These are phyloP conservation scores for Vicia faba DNA, from an alignment of 306 rosid species.

Conservation along the genomic window DNA sequence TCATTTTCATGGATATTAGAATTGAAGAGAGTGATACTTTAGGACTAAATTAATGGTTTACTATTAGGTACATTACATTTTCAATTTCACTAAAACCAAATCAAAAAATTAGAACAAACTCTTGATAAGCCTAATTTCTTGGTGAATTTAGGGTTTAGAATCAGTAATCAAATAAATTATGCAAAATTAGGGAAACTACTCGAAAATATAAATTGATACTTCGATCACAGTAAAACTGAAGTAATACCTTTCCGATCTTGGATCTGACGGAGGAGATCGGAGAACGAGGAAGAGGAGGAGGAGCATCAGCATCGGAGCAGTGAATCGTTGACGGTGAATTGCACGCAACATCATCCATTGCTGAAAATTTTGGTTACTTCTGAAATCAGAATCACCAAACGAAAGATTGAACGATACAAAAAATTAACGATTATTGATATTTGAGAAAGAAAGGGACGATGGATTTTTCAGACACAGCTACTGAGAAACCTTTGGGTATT, in stretches of 20 bases:
- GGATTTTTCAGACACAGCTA: neutral
- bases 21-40: neutral
- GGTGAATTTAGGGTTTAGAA: slow-evolving; percentile 12
- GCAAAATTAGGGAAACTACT: neutral
- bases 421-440: neutral
- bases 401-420: neutral
- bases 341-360: slow-evolving; percentile 61
- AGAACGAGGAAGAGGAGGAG: slow-evolving; percentile 29
- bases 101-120: neutral
- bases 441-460: neutral
- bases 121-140: too few relatives aligned
- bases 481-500: neutral
- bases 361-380: neutral
- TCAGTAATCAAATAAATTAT: neutral
- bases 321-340: slow-evolving; percentile 44
- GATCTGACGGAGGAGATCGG: slow-evolving; percentile 48
- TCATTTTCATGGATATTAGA: too few relatives aligned
- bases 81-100: neutral
- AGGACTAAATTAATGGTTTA: neutral
- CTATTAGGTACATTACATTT: neutral
- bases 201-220: slow-evolving; percentile 11
- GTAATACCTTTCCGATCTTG: slow-evolving; percentile 62
- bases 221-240: neutral
- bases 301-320: slow-evolving; percentile 17
- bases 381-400: neutral